Evolutionary conservation across 2,329 filamentous ascomycete genomes (phyloP), one percentile per base, ranked within the genome.

Genomic region (Aspergillus pseudoterreus): DNA sequence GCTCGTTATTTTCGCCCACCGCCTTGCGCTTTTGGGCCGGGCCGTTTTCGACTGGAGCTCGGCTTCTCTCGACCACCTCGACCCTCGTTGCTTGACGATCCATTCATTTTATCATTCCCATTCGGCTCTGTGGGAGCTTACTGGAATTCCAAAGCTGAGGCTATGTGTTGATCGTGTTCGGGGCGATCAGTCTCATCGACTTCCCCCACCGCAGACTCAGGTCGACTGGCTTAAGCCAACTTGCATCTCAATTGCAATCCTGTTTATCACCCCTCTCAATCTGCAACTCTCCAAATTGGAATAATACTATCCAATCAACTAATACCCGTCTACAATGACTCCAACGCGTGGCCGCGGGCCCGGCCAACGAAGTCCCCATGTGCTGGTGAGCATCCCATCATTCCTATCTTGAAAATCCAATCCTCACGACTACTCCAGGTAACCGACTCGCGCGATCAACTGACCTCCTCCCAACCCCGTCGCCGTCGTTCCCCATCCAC

Each of bases 401-500:
- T 22, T 22, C 4, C 22, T 33, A 9, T 15, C 4, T 35, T 33
- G n/a, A 17, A 35, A 33, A 15, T 35, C 27, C 10, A 9, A 30
- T n/a, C 33, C 4, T 21, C 41, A 6, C 22, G 5, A 1, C 6
- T 22, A 22, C 24, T 6, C 17, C 17, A 73, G 73, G 73, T 75
- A 35, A 75, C 73, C 17, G 72, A 76, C 54, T 73, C 73, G 38
- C 71, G 73, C 50, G 70, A 74, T n/a, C 70, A 70, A 45, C 67
- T 68, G 49, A 51, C 56, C n/a, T 50, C 60, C 21, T 54, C 56
- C 27, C 58, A 62, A 49, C 58, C 61, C 41, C 60, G 63, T 49
- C 60, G 60, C 32, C 66, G 66, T 21, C 65, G 68, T 36, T 64
- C 65, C 36, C 64, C 61, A 8, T 58, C 80, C 60, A 92, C 84